Evolutionary conservation across 1,284 basidiomycete genomes (phyloP).

Genomic region (Sanghuangporus baumii): DNA sequence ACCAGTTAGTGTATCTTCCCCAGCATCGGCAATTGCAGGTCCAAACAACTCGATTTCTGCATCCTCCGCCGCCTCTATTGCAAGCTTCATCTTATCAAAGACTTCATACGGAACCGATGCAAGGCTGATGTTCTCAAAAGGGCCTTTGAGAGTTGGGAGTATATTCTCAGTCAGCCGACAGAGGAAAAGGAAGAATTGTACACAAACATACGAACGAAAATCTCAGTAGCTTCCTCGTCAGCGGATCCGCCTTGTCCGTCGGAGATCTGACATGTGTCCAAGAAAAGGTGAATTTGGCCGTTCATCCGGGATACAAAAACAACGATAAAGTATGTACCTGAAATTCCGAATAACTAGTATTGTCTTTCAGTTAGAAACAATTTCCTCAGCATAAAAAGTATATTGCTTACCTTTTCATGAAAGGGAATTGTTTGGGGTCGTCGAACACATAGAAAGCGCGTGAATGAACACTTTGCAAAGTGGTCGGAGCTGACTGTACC

Average conservation of each 20-base stretch:
- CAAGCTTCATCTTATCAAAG: conserved; percentile 8
- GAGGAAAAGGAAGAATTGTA: background rate
- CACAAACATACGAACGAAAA: conserved; percentile 8
- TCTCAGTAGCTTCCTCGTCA: conserved; percentile 8
- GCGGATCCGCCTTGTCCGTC: conserved; percentile 14
- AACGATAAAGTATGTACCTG: background rate
- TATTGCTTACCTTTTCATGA: background rate
- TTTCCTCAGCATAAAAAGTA: background rate
- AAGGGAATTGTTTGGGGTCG: background rate
- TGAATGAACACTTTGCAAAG: background rate
- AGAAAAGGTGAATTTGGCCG: background rate
- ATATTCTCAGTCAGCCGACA: background rate
- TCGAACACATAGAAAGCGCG: background rate
- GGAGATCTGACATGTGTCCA: conserved; percentile 4
- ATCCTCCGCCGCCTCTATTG: conserved; percentile 11
- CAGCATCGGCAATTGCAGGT: conserved; percentile 7
- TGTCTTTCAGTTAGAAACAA: background rate
- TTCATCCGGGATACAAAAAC: background rate
- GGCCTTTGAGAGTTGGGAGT: background rate
- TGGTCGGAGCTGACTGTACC: background rate
- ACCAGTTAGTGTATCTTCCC: background rate
- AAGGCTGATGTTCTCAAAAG: conserved; percentile 8
- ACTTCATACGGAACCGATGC: conserved; percentile 5
- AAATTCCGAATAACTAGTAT: conserved; percentile 1
- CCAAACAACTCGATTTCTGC: conserved; percentile 13